Base-by-base conservation (phyloP, 2,329 filamentous ascomycete species). In the Hirsutella thompsonii region DNA sequence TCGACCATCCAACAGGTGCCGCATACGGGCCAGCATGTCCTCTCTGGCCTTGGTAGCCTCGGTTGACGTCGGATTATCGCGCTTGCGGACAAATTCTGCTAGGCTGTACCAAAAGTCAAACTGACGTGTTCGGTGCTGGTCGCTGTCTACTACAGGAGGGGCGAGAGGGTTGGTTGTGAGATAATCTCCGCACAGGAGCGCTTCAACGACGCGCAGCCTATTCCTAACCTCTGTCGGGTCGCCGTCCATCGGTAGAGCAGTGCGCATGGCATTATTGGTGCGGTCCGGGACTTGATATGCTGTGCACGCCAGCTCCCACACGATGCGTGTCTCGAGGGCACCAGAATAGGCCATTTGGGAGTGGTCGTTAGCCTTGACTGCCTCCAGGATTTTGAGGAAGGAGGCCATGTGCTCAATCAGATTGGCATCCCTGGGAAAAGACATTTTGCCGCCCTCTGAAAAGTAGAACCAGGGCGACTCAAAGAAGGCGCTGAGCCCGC, bases 71-170 rank as follows among this genome's bases (percentile, higher is more conserved):
- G 72, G 66, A 30, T 79, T 71, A 44, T 83, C 76, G 46, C 79
- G 73, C 23, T 62, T 56, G 30, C 72, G 74, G 18, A 79, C 64
- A 32, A 79, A 76, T 46, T 82, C 74, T 39, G 79, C 87, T 14
- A 94, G 68, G 20, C 75, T 72, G 54, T 81, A 76, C 89, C 89
- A 95, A 61, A 94, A 94, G 45, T 85, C 77, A 40, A 84, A 67
- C 49, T 89, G 80, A 26, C 79, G 69, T 28, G 67, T 64, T 42
- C 70, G 68, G 42, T 76, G 66, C 44, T 70, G 67, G 46, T 76
- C 72, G 20, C 67, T 62, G 45, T 67, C 65, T 45, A 64, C 61
- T 18, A 70, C 64, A 59, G 62, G 72, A 20, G 62, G 59, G 5
- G 64, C 66, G 38, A 81, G 65, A 8, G 71, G 75, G 50, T 79